These are phyloP conservation scores for Candida vartiovaarae DNA, from an alignment of 805 yeast genomes.

Conservation along the genomic window DNA sequence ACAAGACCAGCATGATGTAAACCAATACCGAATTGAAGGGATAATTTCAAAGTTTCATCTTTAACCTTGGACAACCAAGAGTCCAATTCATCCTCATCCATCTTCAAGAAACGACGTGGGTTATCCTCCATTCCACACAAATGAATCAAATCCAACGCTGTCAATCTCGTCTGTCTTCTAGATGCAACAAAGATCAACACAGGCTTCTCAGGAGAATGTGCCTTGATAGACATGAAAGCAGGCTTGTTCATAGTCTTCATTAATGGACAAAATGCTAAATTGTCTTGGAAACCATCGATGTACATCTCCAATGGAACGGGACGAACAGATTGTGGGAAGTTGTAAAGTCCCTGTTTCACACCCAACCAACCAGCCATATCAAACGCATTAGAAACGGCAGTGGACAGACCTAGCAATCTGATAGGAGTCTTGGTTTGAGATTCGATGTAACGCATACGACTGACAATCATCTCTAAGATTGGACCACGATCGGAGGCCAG, in stretches of 20 bases:
- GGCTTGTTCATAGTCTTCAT: constrained; percentile 70
- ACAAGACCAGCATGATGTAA: constrained; percentile 97
- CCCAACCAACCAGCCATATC: constrained; percentile 95
- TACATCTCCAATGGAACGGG: constrained; percentile 94
- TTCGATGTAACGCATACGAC: constrained; percentile 89
- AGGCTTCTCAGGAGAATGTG: constrained; percentile 66
- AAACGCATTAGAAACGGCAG: constrained; percentile 85
- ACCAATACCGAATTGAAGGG: constrained; percentile 80
- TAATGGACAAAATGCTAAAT: constrained; percentile 64
- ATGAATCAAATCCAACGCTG: constrained; percentile 66
- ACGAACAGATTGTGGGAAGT: constrained; percentile 89
- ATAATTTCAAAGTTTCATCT: constrained; percentile 73
- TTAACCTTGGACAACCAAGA: constrained; percentile 61
- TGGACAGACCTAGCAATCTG: constrained; percentile 83
- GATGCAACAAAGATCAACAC: constrained; percentile 98
- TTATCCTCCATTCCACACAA: constrained; percentile 64
- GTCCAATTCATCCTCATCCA: constrained; percentile 42
- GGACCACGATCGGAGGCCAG: constrained; percentile 98
- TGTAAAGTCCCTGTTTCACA: constrained; percentile 90
- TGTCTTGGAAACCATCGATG: constrained; percentile 80
- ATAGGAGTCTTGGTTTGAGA: constrained; percentile 91
- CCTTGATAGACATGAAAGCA: constrained; percentile 67
- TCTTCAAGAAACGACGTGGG: constrained; percentile 49
- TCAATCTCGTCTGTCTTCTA: constrained; percentile 85
- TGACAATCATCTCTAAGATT: constrained; percentile 89